Conservation (phyloP, 441 rosid genomes). For the Cnidoscolus chayamansa region DNA sequence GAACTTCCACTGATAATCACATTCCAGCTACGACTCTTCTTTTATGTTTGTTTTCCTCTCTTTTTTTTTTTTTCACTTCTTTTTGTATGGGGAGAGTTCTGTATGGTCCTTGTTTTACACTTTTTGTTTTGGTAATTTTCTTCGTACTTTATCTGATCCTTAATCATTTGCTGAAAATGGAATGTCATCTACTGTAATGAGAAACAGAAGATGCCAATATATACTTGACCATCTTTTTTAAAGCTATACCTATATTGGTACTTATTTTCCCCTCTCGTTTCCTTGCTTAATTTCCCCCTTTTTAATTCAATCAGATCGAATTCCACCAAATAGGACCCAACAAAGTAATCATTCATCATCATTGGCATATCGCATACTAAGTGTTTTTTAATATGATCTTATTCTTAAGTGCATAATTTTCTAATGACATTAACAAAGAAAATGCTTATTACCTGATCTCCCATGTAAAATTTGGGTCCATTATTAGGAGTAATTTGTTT, state of each 20-base stretch:
- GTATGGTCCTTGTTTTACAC: not conserved
- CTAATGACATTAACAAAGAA: not conserved
- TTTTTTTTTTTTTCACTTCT: not conserved
- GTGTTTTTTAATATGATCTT: too few relatives aligned
- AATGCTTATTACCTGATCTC: slow-evolving; percentile 2
- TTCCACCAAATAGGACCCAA: slow-evolving; percentile 2
- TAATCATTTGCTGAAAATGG: not conserved
- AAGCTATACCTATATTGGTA: not conserved
- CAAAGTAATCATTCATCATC: not conserved
- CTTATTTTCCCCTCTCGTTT: not conserved
- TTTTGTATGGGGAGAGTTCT: not conserved
- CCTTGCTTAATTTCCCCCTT: not conserved
- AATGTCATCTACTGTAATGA: slow-evolving; percentile 3
- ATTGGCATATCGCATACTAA: too few relatives aligned
- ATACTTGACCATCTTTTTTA: not conserved
- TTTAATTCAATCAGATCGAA: not conserved
- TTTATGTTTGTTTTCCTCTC: too few relatives aligned
- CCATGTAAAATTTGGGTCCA: slow-evolving; percentile 14
- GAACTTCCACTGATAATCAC: slow-evolving; percentile 53
- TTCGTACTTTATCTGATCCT: not conserved
- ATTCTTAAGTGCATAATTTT: not conserved
- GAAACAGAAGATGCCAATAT: not conserved
- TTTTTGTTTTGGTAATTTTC: not conserved
- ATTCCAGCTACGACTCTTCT: not conserved
- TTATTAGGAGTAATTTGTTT: not conserved